Evolutionary conservation across 345 rosid species (phyloP).

Genomic region (Salix udensis): DNA sequence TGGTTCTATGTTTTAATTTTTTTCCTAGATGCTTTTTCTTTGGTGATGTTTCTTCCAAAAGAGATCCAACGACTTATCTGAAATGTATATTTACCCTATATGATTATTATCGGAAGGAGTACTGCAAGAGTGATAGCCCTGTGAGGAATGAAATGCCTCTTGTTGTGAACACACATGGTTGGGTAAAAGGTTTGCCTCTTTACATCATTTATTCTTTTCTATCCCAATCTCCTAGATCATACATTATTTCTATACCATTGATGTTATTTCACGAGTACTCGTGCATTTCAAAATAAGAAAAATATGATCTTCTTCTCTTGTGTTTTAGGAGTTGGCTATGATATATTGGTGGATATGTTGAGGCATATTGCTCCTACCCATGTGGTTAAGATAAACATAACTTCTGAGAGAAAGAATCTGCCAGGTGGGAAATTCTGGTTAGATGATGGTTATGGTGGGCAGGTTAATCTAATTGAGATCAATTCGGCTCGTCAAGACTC

Average conservation of each 20-base stretch:
- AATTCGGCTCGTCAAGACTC: conserved; percentile 59
- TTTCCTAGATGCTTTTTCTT: conserved; percentile 65
- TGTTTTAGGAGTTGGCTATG: conserved; percentile 81
- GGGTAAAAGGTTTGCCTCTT: conserved; percentile 78
- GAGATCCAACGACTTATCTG: conserved; percentile 72
- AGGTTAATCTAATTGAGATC: conserved; percentile 62
- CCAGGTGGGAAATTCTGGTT: conserved; percentile 83
- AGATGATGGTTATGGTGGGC: conserved; percentile 35
- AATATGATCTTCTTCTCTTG: conserved; percentile 2
- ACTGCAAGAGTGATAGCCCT: conserved; percentile 35
- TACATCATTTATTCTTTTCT: neutral
- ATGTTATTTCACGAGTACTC: neutral
- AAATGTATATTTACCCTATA: conserved; percentile 50
- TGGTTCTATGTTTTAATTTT: neutral
- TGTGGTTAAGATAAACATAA: conserved; percentile 79
- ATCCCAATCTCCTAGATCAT: neutral
- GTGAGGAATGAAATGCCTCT: conserved; percentile 56
- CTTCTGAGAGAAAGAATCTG: conserved; percentile 62
- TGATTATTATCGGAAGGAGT: conserved; percentile 56
- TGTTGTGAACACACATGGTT: conserved; percentile 86
- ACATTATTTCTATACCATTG: neutral
- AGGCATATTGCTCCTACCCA: conserved; percentile 67
- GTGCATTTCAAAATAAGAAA: neutral
- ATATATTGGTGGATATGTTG: conserved; percentile 68
- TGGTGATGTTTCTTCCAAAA: conserved; percentile 85